These are phyloP conservation scores for Pleurotus giganteus DNA, from an alignment of 768 basidiomycete genomes.

Conservation along the genomic window DNA sequence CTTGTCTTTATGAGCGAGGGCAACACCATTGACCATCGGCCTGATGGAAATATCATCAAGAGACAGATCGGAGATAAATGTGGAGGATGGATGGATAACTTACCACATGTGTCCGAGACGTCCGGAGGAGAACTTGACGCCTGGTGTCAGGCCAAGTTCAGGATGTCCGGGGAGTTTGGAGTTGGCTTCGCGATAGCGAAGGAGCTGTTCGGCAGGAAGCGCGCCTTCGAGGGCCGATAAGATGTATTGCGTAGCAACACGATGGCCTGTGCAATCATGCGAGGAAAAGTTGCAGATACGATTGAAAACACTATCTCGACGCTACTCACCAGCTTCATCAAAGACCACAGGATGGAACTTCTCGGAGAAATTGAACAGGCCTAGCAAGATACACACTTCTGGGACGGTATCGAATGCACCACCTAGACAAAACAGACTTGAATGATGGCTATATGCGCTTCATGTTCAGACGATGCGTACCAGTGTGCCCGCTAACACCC, in stretches of 20 bases:
- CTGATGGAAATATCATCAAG: conserved; percentile 20
- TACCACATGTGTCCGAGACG: conserved; percentile 89
- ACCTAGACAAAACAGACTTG: conserved; percentile 28
- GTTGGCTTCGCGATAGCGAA: conserved; percentile 84
- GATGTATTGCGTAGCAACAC: conserved; percentile 88
- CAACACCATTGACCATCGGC: conserved; percentile 82
- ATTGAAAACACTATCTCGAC: background rate
- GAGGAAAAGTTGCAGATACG: background rate
- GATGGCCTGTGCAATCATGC: conserved; percentile 56
- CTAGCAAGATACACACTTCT: conserved; percentile 77
- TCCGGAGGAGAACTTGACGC: conserved; percentile 92
- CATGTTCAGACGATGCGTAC: conserved; percentile 26
- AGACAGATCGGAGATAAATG: conserved; percentile 7
- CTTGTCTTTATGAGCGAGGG: conserved; percentile 76
- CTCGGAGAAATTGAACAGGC: conserved; percentile 64
- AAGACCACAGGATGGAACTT: conserved; percentile 70
- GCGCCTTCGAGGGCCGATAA: conserved; percentile 75
- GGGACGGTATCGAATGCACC: conserved; percentile 79
- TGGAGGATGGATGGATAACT: conserved; percentile 14
- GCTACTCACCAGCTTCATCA: conserved; percentile 70
- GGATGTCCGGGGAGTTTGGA: conserved; percentile 89
- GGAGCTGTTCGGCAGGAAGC: conserved; percentile 69
- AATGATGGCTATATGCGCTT: background rate
- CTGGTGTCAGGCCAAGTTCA: conserved; percentile 87
- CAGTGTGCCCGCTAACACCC: conserved; percentile 86